These are phyloP conservation scores for Kodamaea neixiangensis DNA, from an alignment of 805 yeast species.

Conservation along the genomic window DNA sequence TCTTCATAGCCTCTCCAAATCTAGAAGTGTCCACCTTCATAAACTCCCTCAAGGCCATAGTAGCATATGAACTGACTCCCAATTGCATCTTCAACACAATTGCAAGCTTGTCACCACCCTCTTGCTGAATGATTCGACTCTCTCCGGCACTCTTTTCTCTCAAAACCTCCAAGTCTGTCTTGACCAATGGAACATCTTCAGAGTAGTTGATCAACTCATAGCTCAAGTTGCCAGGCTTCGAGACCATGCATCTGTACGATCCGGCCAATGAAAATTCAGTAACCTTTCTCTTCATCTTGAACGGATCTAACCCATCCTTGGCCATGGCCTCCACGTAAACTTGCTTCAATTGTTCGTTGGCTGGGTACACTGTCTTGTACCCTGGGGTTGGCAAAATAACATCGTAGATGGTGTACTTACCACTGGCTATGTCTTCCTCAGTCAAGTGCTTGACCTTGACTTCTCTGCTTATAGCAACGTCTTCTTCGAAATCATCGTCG, in stretches of 20 bases:
- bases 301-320: slow-evolving; percentile 80
- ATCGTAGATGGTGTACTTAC: slow-evolving; percentile 70
- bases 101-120: slow-evolving; percentile 56
- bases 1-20: slow-evolving; percentile 20
- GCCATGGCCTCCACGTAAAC: slow-evolving; percentile 75
- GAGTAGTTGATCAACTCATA: slow-evolving; percentile 63
- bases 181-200: slow-evolving; percentile 69
- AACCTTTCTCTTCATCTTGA: slow-evolving; percentile 78
- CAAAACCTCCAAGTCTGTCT: slow-evolving; percentile 68
- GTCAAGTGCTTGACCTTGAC: slow-evolving; percentile 76
- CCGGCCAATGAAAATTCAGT: slow-evolving; percentile 93
- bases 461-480: slow-evolving; percentile 56
- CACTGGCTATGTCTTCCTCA: slow-evolving; percentile 62
- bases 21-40: slow-evolving; percentile 73
- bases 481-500: slow-evolving; percentile 66
- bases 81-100: slow-evolving; percentile 74
- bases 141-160: slow-evolving; percentile 23
- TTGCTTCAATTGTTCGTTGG: slow-evolving; percentile 56
- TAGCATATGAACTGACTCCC: slow-evolving; percentile 90
- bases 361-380: slow-evolving; percentile 84
- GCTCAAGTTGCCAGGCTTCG: slow-evolving; percentile 63
- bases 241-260: slow-evolving; percentile 73
- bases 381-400: slow-evolving; percentile 97
- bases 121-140: slow-evolving; percentile 15
- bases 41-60: slow-evolving; percentile 94